These are phyloP conservation scores for Onygenales sp. DNA, from an alignment of 2,329 filamentous ascomycete species.

Conservation along the genomic window DNA sequence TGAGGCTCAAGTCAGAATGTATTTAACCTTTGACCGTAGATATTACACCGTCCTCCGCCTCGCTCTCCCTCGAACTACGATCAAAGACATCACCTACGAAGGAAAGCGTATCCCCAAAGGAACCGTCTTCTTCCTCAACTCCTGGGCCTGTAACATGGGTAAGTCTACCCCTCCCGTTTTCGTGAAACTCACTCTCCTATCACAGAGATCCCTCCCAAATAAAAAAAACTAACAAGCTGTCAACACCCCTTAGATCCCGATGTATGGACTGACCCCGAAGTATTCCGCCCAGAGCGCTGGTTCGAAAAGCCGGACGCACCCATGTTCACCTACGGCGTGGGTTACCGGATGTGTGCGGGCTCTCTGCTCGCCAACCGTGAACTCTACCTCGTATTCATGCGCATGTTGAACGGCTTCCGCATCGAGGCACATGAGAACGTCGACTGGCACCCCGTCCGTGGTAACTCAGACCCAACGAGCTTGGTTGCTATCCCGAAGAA, in stretches of 20 bases:
- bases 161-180: conserved; percentile 14
- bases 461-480: conserved; percentile 53
- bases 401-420: conserved; percentile 52
- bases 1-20: not conserved
- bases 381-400: conserved; percentile 55
- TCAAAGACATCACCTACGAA: conserved; percentile 51
- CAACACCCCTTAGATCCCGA: conserved; percentile 35
- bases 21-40: conserved; percentile 18
- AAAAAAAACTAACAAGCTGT: not conserved
- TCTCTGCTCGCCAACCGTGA: conserved; percentile 55
- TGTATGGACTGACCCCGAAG: conserved; percentile 50
- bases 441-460: conserved; percentile 50
- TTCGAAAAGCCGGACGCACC: conserved; percentile 54
- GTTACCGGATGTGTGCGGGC: conserved; percentile 60
- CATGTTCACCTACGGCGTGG: conserved; percentile 56
- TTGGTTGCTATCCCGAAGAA: conserved; percentile 51
- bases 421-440: conserved; percentile 46
- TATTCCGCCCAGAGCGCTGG: conserved; percentile 55
- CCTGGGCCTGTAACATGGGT: conserved; percentile 63
- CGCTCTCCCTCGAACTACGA: conserved; percentile 51
- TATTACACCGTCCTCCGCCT: conserved; percentile 56
- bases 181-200: too few relatives aligned
- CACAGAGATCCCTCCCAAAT: not conserved
- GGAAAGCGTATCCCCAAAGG: conserved; percentile 51
- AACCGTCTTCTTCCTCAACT: conserved; percentile 56